These are phyloP conservation scores for Candida ortonii DNA, from an alignment of 805 yeast genomes.

Conservation along the genomic window DNA sequence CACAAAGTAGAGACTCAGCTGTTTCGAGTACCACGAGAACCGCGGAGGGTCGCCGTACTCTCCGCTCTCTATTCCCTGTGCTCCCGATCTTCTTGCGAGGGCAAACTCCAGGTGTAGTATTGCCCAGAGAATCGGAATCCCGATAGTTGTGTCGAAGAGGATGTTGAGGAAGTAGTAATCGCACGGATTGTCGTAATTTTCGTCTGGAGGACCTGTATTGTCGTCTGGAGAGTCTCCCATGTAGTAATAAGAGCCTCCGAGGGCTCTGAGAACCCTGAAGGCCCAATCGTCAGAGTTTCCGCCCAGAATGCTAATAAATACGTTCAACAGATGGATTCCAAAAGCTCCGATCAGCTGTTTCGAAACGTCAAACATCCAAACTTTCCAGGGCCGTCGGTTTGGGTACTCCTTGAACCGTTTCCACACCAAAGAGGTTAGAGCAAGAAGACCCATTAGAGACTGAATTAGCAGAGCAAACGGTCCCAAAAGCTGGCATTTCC, in stretches of 20 bases:
- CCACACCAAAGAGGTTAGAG: slow-evolving; percentile 67
- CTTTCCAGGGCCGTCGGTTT: slow-evolving; percentile 73
- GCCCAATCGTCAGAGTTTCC: slow-evolving; percentile 27
- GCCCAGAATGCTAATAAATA: slow-evolving; percentile 64
- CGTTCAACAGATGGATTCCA: slow-evolving; percentile 77
- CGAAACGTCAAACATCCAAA: slow-evolving; percentile 87
- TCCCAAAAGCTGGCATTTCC: slow-evolving; percentile 69
- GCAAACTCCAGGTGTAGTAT: slow-evolving; percentile 51
- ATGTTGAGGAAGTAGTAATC: slow-evolving; percentile 92
- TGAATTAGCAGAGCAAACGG: slow-evolving; percentile 85
- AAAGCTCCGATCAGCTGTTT: slow-evolving; percentile 88
- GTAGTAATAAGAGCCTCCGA: slow-evolving; percentile 3
- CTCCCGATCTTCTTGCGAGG: slow-evolving; percentile 41
- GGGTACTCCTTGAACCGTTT: slow-evolving; percentile 83
- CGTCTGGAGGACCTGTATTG: slow-evolving; percentile 20
- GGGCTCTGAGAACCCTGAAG: neutral
- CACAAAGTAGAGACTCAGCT: slow-evolving; percentile 61
- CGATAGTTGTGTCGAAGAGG: slow-evolving; percentile 88
- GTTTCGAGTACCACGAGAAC: slow-evolving; percentile 65
- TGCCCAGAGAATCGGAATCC: slow-evolving; percentile 76
- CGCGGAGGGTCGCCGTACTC: slow-evolving; percentile 66
- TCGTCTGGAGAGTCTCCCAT: slow-evolving; percentile 5
- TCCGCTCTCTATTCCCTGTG: slow-evolving; percentile 50
- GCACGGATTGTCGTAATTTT: slow-evolving; percentile 63
- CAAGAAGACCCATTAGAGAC: slow-evolving; percentile 68